These are phyloP conservation scores for Ephemerocybe angulata DNA, from an alignment of 768 basidiomycete genomes.

Conservation along the genomic window DNA sequence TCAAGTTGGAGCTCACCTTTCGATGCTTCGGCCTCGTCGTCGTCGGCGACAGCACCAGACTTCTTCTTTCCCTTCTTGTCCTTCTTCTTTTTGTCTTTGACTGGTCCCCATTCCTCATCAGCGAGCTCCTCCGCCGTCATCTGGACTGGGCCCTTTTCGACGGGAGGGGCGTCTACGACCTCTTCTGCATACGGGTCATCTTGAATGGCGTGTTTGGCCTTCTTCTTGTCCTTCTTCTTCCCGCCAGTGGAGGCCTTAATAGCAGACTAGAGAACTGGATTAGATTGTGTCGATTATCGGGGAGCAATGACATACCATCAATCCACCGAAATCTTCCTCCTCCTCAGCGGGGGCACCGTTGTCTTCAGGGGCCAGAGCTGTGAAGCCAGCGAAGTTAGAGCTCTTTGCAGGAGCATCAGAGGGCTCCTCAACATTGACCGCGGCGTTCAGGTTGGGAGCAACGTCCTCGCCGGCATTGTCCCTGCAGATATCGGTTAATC, in stretches of 20 bases:
- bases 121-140: slow-evolving; percentile 70
- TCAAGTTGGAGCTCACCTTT: not conserved
- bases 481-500: slow-evolving; percentile 35
- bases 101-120: slow-evolving; percentile 68
- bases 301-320: slow-evolving; percentile 53
- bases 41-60: slow-evolving; percentile 39
- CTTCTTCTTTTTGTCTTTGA: slow-evolving; percentile 62
- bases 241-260: slow-evolving; percentile 55
- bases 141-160: slow-evolving; percentile 42
- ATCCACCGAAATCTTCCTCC: slow-evolving; percentile 67
- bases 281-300: not conserved
- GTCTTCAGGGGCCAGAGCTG: slow-evolving; percentile 42
- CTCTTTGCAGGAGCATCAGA: slow-evolving; percentile 25
- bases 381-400: slow-evolving; percentile 49
- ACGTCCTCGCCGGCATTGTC: slow-evolving; percentile 61
- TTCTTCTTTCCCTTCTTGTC: slow-evolving; percentile 57
- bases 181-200: slow-evolving; percentile 26
- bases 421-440: slow-evolving; percentile 42
- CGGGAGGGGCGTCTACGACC: slow-evolving; percentile 23
- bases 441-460: slow-evolving; percentile 35
- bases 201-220: slow-evolving; percentile 34
- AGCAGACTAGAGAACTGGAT: slow-evolving; percentile 44
- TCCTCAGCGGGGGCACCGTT: slow-evolving; percentile 45
- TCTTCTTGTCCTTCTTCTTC: slow-evolving; percentile 60
- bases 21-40: slow-evolving; percentile 24